Evolutionary conservation across 2,329 filamentous ascomycete genomes (phyloP), one percentile per base, ranked within the genome.

Genomic region (Hymenoscyphus albidus): DNA sequence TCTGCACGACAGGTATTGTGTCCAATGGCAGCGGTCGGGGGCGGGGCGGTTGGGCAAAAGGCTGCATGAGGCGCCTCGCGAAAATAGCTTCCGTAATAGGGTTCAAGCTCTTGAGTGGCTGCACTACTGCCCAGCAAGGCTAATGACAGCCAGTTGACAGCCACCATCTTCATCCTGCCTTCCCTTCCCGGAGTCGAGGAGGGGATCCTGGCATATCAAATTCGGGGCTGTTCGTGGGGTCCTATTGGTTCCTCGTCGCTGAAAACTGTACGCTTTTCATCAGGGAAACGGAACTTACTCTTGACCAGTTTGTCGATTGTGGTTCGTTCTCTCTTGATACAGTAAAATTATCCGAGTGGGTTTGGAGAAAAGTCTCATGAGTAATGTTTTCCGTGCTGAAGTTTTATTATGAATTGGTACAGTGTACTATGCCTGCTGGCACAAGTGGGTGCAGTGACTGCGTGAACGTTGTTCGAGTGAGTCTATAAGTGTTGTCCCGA

Each of bases 51-150:
- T 73, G 70, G 66, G 59, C 65, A 63, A 18, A 59, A 62, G 35
- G 65, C 67, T 74, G 70, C 70, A 74, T 73, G 64, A 72, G 68
- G 73, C 73, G 73, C 73, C 71, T 73, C 68, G 69, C 69, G 68
- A 74, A 73, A 75, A 75, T 74, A 74, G 73, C 67, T 68, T 32
- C 60, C 59, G 58, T 35, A 58, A 62, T 48, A 44, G 62, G 58
- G 48, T 51, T 56, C 58, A 40, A 39, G 55, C 59, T 64, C 62
- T 69, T 64, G 63, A 73, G 62, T 73, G 69, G 69, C 68, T 64
- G 35, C 22, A n/a, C 5, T 10, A 9, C 44, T 51, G 44, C 44
- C 44, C 44, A 51, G 44, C 44, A 51, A 51, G 44, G 44, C 44
- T 18, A 51, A n/a, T 51, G n/a, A 51, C n/a, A 35, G 38, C 32